phyloP scores from a whole-genome alignment of 2,329 filamentous ascomycete species.

The Emydomyces testavorans region DNA sequence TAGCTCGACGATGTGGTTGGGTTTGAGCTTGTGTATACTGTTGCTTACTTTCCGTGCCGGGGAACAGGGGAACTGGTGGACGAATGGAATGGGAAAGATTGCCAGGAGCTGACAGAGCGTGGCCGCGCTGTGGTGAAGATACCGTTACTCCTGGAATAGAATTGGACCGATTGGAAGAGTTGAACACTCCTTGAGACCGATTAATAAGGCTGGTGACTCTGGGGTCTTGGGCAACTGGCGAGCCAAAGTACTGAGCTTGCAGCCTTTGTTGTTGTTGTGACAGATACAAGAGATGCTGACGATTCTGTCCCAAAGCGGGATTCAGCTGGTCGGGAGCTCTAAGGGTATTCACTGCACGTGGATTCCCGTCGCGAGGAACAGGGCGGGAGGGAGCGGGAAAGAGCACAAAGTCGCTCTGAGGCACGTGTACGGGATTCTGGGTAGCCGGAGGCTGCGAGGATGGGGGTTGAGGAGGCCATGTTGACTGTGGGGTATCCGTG shows the following conservation, averaged over 20 bases:
- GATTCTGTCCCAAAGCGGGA: neutral
- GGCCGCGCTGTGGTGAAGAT: constrained; percentile 21
- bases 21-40: constrained; percentile 24
- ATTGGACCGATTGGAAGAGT: constrained; percentile 31
- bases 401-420: constrained; percentile 8
- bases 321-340: neutral
- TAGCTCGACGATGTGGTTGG: constrained; percentile 27
- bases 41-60: constrained; percentile 21
- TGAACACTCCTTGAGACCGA: constrained; percentile 30
- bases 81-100: constrained; percentile 28
- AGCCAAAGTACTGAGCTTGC: constrained; percentile 27
- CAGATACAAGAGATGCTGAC: constrained; percentile 7
- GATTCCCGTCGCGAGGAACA: neutral
- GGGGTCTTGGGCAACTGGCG: constrained; percentile 27
- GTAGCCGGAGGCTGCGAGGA: constrained; percentile 34
- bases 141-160: constrained; percentile 23
- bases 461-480: constrained; percentile 39
- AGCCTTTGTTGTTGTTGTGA: constrained; percentile 21
- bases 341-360: constrained; percentile 2
- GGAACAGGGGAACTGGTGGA: constrained; percentile 32
- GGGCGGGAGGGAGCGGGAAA: neutral
- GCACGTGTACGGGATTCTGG: constrained; percentile 21
- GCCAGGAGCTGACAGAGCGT: constrained; percentile 32
- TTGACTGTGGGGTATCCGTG: constrained; percentile 39
- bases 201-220: constrained; percentile 31